Evolutionary conservation across 2,329 filamentous ascomycete genomes (phyloP), one percentile per base, ranked within the genome.

Genomic region (Macrophomina tecta): DNA sequence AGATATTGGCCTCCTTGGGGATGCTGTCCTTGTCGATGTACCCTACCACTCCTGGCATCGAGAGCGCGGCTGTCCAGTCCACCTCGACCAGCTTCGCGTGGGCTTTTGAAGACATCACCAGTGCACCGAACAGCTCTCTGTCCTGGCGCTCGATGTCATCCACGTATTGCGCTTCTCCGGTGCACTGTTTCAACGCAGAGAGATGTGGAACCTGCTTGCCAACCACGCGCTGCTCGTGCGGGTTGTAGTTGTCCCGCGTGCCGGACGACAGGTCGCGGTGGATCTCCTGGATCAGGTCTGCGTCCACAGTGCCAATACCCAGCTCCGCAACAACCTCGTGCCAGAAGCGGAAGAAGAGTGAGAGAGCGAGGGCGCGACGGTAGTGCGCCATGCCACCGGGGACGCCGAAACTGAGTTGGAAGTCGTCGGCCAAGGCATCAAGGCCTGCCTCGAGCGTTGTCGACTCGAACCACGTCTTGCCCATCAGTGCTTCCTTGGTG

Each of bases 261-360:
- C 94, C 94, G 0, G 83, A 86, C 0, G 94, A 97, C 6, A 97
- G 89, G 4, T 87, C 88, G 67, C 94, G 85, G 73, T 97, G 91
- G 53, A 98, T 91, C 75, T 97, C 94, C 1, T 87, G 85, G 32
- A 94, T 85, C 0, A 89, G 91, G 70, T 96, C 88, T 60, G 84
- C 81, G 73, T 97, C 93, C 38, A 88, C 75, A 8, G 85, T 82
- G 1, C 81, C 77, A 9, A 85, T 46, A 81, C 72, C 82, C 1
- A 95, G 77, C 16, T 85, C 85, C 0, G 87, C 85, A 42, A 97
- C 83, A 0, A 94, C 86, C 67, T 98, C 94, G 73, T 98, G 91
- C 77, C 97, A 97, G 79, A 97, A 98, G n/a, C 93, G 88, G 79
- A 97, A 97, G 80, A 98, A 98, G 81, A 98, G 94, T 0, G 93